A percentile compares a stretch with the other conserved stretches of the same genome.
Conservation (phyloP, 2,329 filamentous ascomycete genomes). For the Xylaria sp. region DNA sequence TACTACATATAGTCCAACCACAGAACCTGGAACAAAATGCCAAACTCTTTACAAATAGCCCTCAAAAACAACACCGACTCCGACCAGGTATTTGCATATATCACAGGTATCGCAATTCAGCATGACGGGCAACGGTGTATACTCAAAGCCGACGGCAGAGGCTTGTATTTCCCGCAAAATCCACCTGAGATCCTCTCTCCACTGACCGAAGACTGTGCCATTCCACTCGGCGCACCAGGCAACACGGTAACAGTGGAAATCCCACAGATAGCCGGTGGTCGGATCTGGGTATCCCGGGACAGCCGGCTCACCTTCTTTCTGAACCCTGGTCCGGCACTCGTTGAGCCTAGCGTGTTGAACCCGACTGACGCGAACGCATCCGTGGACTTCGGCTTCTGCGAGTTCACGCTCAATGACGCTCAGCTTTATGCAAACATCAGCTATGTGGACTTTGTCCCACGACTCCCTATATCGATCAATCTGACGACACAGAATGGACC, state of each 20-base stretch:
- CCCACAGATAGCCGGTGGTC: constrained; percentile 70
- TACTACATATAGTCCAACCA: neutral
- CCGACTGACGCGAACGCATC: constrained; percentile 64
- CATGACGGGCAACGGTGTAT: constrained; percentile 52
- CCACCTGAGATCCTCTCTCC: constrained; percentile 60
- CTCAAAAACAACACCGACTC: constrained; percentile 66
- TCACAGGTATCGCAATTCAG: constrained; percentile 70
- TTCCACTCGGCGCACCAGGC: constrained; percentile 66
- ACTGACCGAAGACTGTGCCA: constrained; percentile 66
- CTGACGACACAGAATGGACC: constrained; percentile 56
- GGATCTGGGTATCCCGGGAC: constrained; percentile 71
- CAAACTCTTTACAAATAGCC: constrained; percentile 61
- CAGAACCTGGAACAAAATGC: constrained; percentile 48
- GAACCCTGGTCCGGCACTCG: constrained; percentile 72
- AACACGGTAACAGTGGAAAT: constrained; percentile 65
- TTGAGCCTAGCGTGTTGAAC: constrained; percentile 75
- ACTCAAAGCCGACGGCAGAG: constrained; percentile 58
- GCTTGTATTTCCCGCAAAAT: constrained; percentile 65
- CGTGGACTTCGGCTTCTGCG: constrained; percentile 66
- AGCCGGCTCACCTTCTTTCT: constrained; percentile 67
- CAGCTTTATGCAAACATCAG: constrained; percentile 72
- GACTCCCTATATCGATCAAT: constrained; percentile 64
- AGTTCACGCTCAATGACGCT: constrained; percentile 67
- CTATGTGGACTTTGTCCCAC: constrained; percentile 72
- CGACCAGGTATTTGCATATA: constrained; percentile 68